Evolutionary conservation across 305 asterid genomes (phyloP), one percentile per base, ranked within the genome.

Genomic region (Fraxinus nigra): DNA sequence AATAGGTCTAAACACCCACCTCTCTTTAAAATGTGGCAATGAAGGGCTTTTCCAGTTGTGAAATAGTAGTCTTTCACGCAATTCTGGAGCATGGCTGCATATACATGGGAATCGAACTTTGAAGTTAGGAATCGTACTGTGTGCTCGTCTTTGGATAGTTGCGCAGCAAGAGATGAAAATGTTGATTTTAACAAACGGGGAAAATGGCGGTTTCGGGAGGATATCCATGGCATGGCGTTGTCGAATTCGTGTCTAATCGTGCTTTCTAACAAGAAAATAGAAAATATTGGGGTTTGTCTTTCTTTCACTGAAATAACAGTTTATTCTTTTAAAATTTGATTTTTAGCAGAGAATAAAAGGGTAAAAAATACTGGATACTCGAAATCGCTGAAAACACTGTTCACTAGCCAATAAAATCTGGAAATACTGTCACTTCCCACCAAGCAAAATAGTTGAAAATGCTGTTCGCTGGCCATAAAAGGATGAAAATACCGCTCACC

Each of bases 1-100:
- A 86, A 88, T 40, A 88, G 59, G 85, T 86, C 91, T 75, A 88
- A 78, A 37, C 84, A 83, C 24, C 77, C 84, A 11, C 86, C 90
- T 70, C 85, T 82, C 77, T 86, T 86, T 9, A 85, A 8, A 16
- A 81, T 75, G 8, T 88, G 84, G 32, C 86, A 85, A 46, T 86
- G 91, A 35, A 85, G 35, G 43, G 85, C 75, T 56, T 83, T 86
- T 33, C 87, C 90, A 2, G 30, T 14, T 0, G 34, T 30, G 80
- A 13, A 34, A 18, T 81, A 26, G 61, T 73, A 63, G 59, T 40
- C 81, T 73, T 78, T 83, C 18, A 86, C 72, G 84, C 85, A 86
- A 61, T 14, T 59, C 79, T 86, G 86, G 35, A 88, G 87, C 83
- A 78, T 56, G 61, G 56, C 40, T 43, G 88, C 85, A 69, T 79